These are phyloP conservation scores for Berkeleyomyces basicola DNA, from an alignment of 2,329 filamentous ascomycete genomes.

Conservation along the genomic window DNA sequence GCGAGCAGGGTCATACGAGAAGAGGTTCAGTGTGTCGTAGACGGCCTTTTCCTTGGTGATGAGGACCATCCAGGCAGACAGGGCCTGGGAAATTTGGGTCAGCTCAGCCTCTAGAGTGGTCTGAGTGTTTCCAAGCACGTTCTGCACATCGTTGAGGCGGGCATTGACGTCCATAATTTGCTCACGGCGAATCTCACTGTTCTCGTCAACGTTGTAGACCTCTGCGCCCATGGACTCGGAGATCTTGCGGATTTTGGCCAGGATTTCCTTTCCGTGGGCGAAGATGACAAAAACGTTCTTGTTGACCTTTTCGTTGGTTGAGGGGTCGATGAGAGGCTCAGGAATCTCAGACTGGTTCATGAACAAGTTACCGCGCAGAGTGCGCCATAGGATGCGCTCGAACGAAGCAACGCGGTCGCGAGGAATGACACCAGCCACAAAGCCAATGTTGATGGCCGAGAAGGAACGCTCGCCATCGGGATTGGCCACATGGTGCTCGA, in stretches of 20 bases:
- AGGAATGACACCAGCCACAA: conserved; percentile 89
- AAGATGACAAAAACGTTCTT: conserved; percentile 99
- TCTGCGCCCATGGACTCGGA: conserved; percentile 94
- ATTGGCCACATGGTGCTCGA: conserved; percentile 53
- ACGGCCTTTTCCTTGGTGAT: conserved; percentile 97
- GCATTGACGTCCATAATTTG: conserved; percentile 97
- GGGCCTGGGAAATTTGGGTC: conserved; percentile 76
- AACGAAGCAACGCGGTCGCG: conserved; percentile 88
- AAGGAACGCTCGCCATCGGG: conserved; percentile 70
- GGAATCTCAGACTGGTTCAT: conserved; percentile 99
- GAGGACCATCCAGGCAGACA: conserved; percentile 94
- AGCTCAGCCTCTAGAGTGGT: conserved; percentile 84
- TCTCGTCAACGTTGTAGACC: conserved; percentile 93
- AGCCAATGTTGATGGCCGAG: conserved; percentile 96
- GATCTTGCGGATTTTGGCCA: conserved; percentile 97
- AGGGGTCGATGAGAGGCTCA: conserved; percentile 78
- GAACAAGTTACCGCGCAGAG: conserved; percentile 91
- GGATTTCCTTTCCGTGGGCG: conserved; percentile 92
- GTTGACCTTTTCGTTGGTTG: conserved; percentile 77
- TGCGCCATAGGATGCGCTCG: conserved; percentile 94
- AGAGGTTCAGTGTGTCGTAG: conserved; percentile 86
- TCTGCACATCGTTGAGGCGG: conserved; percentile 75
- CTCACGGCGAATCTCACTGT: conserved; percentile 83
- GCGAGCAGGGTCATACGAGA: conserved; percentile 88
- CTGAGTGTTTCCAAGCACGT: conserved; percentile 89